Percentiles rank a stretch among this genome's conserved stretches.
Conservation (phyloP, 2,329 filamentous ascomycete species). For the Penicillium rolfsii region DNA sequence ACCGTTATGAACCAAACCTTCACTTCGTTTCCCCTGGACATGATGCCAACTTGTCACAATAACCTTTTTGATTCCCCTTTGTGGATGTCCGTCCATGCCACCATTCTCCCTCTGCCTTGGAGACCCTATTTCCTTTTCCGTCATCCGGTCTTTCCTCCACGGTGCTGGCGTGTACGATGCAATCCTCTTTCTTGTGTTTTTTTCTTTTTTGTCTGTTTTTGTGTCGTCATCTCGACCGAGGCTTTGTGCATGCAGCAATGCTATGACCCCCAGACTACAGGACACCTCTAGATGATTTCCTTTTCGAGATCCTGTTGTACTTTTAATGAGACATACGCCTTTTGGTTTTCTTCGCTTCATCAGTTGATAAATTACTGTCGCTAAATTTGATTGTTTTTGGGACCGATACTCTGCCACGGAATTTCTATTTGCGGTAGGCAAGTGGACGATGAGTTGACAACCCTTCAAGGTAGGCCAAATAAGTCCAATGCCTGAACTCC, state of each 20-base stretch:
- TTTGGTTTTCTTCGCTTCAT: slow-evolving; percentile 14
- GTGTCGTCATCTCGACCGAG: slow-evolving; percentile 10
- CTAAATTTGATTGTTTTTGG: slow-evolving; percentile 17
- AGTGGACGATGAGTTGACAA: not conserved
- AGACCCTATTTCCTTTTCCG: slow-evolving; percentile 14
- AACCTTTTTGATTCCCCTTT: slow-evolving; percentile 25
- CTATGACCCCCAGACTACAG: slow-evolving; percentile 28
- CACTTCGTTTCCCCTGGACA: slow-evolving; percentile 30
- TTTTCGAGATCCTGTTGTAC: slow-evolving; percentile 27
- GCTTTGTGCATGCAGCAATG: slow-evolving; percentile 23
- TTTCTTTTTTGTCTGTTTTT: slow-evolving; percentile 15
- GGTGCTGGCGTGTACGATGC: slow-evolving; percentile 30
- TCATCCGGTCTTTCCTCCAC: slow-evolving; percentile 9
- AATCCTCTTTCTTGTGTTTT: slow-evolving; percentile 11
- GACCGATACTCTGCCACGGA: not conserved
- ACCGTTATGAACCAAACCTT: slow-evolving; percentile 17
- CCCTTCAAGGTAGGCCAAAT: too few species aligned
- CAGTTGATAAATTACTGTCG: slow-evolving; percentile 22
- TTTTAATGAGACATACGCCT: slow-evolving; percentile 26
- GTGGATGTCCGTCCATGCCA: slow-evolving; percentile 17
- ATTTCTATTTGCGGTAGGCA: not conserved
- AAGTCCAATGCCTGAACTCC: too few species aligned
- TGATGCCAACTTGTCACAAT: slow-evolving; percentile 33
- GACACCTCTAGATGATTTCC: slow-evolving; percentile 29
- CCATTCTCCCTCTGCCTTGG: slow-evolving; percentile 14